Base-by-base conservation (phyloP, 2,329 filamentous ascomycete genomes). In the Claviceps sp. region DNA sequence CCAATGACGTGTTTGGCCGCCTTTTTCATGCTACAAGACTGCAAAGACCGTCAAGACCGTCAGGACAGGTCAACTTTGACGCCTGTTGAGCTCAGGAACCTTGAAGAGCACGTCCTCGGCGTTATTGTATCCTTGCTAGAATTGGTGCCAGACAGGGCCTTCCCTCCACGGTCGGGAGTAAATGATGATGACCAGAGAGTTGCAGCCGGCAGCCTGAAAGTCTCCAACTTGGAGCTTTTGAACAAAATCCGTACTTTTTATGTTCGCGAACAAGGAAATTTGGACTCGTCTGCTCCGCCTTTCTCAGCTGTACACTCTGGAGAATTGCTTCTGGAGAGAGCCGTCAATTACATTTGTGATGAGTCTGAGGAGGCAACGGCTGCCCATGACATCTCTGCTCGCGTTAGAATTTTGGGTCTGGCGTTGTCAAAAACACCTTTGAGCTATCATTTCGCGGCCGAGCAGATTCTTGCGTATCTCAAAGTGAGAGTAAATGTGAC, bases 191-290 rank as follows among this genome's bases (percentile, higher is more conserved):
- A 41, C 6, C 50, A 14, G 43, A 26, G 41, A 2, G 46, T 48
- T 43, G 49, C 55, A 8, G 51, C 40, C n/a, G 47, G 52, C 26
- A 47, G 55, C 14, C 26, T 24, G 7, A 58, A 60, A 2, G 42
- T 57, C 4, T 51, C 64, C n/a, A 66, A 65, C 30, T 52, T 65
- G n/a, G 77, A 82, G 40, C 67, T 86, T 11, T 65, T 86, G 46
- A 76, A 77, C 55, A 77, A 68, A 54, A 80, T 88, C 50, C 76
- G 73, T 58, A 68, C 70, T 10, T 89, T 89, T 60, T 89, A 89
- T 63, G 72, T 82, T 38, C 73, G 78, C 54, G 82, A 85, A 54
- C 84, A 87, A 63, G 83, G 82, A 43, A 87, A 80, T 57, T 68
- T 86, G 19, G 84, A 88, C 54, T 74, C 76, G 39, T 73, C 74